Conservation (phyloP, 164 flowering plant species). For the Vitis rotundifolia region DNA sequence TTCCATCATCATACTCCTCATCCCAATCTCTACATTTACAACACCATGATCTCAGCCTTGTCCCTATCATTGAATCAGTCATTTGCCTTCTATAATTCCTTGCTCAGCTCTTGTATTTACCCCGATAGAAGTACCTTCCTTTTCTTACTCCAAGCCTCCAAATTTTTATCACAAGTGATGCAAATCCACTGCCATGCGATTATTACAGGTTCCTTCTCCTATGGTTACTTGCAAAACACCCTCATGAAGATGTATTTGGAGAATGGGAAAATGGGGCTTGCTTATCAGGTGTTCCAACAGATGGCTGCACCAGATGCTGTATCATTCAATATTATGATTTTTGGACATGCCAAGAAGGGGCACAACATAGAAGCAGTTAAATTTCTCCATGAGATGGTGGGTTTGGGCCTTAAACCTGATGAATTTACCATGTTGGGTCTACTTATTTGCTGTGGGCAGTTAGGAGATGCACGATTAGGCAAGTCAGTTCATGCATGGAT, state of each 20-base stretch:
- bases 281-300: constrained; percentile 31
- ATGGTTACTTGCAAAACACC: constrained; percentile 38
- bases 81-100: constrained; percentile 34
- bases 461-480: constrained; percentile 32
- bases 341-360: constrained; percentile 41
- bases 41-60: constrained; percentile 50
- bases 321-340: constrained; percentile 51
- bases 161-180: constrained; percentile 10
- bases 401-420: constrained; percentile 39
- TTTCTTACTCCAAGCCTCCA: constrained; percentile 18
- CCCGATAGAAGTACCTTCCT: constrained; percentile 27
- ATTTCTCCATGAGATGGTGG: constrained; percentile 38
- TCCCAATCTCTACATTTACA: constrained; percentile 57
- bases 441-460: constrained; percentile 38
- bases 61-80: constrained; percentile 27
- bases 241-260: constrained; percentile 47
- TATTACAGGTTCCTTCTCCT: constrained; percentile 20
- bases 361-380: constrained; percentile 27
- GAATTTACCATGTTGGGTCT: constrained; percentile 48
- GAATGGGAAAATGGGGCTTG: constrained; percentile 29
- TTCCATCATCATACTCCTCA: constrained; percentile 42
- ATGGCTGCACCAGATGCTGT: constrained; percentile 34
- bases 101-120: constrained; percentile 15
- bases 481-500: constrained; percentile 59
- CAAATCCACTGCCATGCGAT: constrained; percentile 32